These are phyloP conservation scores for Aspergillus caelatus DNA, from an alignment of 2,329 filamentous ascomycete species.

Conservation along the genomic window DNA sequence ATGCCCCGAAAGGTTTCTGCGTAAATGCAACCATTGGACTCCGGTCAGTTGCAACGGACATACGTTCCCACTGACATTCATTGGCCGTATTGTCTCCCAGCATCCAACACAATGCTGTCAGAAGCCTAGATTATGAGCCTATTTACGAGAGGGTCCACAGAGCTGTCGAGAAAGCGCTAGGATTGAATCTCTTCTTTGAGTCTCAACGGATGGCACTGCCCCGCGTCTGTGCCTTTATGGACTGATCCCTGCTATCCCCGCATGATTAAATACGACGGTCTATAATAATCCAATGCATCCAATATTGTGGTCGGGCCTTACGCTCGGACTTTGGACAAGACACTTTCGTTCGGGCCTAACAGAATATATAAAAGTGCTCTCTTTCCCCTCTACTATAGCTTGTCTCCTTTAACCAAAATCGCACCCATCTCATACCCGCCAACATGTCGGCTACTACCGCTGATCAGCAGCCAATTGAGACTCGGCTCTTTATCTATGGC, in stretches of 20 bases:
- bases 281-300: not conserved
- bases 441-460: not conserved
- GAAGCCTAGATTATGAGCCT: not conserved
- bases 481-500: slow-evolving; percentile 37
- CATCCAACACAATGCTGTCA: not conserved
- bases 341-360: not conserved
- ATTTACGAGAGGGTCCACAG: not conserved
- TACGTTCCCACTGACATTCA: not conserved
- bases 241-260: not conserved
- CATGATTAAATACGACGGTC: not conserved
- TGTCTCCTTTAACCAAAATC: not conserved
- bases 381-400: not conserved
- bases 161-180: not conserved
- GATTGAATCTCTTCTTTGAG: not conserved
- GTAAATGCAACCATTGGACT: not conserved
- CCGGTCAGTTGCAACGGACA: not conserved
- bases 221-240: not conserved
- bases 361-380: not conserved
- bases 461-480: slow-evolving; percentile 29
- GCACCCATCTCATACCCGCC: not conserved
- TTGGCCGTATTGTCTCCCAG: not conserved
- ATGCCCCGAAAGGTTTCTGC: not conserved
- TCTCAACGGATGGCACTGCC: not conserved
- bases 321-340: not conserved
- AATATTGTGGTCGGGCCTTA: not conserved